Evolutionary conservation across 805 yeast species (phyloP), one percentile per base, ranked within the genome.

Genomic region (Saturnispora hagleri): DNA sequence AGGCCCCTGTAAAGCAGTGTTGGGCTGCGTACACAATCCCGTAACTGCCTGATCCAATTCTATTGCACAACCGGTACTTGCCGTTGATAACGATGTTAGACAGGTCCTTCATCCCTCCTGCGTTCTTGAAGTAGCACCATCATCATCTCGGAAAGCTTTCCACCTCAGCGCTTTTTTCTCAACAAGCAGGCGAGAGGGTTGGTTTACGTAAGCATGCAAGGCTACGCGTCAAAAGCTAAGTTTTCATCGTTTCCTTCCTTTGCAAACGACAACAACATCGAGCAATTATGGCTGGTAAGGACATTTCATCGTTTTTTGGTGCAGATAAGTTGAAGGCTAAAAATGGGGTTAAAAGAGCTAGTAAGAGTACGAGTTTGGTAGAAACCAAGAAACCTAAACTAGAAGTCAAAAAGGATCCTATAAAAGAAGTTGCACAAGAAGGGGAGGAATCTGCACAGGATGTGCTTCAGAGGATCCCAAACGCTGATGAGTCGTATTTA

Each of bases 21-120:
- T 74, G 66, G 3, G 87, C 89, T 17, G 79, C 72, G 69, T 84
- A 87, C 7, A 89, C 91, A 33, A 84, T 72, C 4, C 95, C 95
- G 60, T 83, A 89, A 22, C 95, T 89, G 27, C 97, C 97, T 0
- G 91, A 77, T 7, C 96, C 96, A 10, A 84, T 75, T 57, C 79
- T 75, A 53, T 68, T 70, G 53, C 73, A 71, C 59, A 79, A 67
- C 52, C 68, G 70, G 56, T 70, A 71, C 26, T 71, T 68, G 57
- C 66, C 63, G 56, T 67, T 69, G 17, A 69, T 54, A 5, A 64
- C 60, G 2, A 69, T 57, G 34, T 62, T 63, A 0, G 67, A 51
- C 8, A 67, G 57, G 44, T 62, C 66, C 48, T 58, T 60, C 68
- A 63, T 63, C 53, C 47, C 51, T 18, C 18, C 41, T 24, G 18